Percentiles rank a stretch among this genome's conserved stretches.
These are phyloP conservation scores for Aureobasidium zeae DNA, from an alignment of 2,329 filamentous ascomycete species.

Conservation along the genomic window DNA sequence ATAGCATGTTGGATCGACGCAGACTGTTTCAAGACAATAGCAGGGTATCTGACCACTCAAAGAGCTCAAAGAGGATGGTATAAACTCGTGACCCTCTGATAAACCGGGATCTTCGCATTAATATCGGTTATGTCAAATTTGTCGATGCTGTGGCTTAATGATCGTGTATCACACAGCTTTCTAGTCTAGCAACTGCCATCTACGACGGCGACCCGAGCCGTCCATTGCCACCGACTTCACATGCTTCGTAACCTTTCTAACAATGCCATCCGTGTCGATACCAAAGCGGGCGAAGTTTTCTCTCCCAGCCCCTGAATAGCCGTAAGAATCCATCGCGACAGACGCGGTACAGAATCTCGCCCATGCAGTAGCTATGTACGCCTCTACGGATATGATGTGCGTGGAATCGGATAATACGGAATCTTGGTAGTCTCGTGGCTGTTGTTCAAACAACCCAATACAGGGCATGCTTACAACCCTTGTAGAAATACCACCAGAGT, in stretches of 20 bases:
- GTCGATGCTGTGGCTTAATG: too few species aligned
- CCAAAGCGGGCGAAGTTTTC: conserved; percentile 11
- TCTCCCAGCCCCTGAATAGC: conserved; percentile 6
- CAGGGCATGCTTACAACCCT: conserved; percentile 40
- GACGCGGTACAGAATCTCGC: conserved; percentile 8
- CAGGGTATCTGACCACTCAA: too few species aligned
- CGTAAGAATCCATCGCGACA: conserved; percentile 8
- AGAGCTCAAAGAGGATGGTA: too few species aligned
- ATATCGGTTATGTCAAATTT: too few species aligned
- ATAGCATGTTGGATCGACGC: too few species aligned
- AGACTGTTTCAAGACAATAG: too few species aligned
- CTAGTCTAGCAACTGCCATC: neutral
- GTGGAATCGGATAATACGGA: neutral
- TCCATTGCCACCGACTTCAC: neutral
- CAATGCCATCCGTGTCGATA: conserved; percentile 4
- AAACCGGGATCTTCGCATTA: too few species aligned
- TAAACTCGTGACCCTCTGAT: too few species aligned
- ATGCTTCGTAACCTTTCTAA: conserved; percentile 1
- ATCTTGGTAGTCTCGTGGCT: conserved; percentile 31
- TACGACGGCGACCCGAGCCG: neutral
- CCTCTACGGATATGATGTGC: conserved; percentile 9
- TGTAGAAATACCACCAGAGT: conserved; percentile 28
- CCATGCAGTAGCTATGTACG: conserved; percentile 9
- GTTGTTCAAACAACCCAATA: conserved; percentile 37
- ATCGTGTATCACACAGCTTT: too few species aligned